Evolutionary conservation across 202 grass and related monocot genomes (phyloP), one percentile per base, ranked within the genome.

Genomic region (Zoysia matrella): DNA sequence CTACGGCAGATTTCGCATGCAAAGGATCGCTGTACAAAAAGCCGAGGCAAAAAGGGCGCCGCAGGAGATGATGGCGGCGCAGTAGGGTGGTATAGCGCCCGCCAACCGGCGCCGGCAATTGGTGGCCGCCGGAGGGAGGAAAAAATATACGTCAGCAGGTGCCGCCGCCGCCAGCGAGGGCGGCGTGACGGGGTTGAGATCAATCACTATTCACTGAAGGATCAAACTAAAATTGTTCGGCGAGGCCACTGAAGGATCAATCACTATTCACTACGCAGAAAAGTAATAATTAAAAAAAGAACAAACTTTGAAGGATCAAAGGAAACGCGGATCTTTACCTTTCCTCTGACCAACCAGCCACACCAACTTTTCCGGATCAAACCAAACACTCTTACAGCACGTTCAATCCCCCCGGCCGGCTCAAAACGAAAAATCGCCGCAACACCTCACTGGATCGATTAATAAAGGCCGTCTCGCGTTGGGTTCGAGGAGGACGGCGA

Each of bases 281-380:
- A 51, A 69, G 16, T 68, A 61, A 75, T 15, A 36, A 7, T 68
- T 80, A 51, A 36, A 12, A 13, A 36, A 15, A 69, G 5, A 39
- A 52, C 0, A 39, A 41, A 30, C 10, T 50, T 71, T 65, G 13
- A 50, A 60, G 52, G 82, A 82, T 89, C 67, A 41, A 77, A 22
- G 60, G 65, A 81, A 77, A 36, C 30, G 30, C 18, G 30, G 78
- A 82, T 86, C 83, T 73, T 64, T 64, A 85, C 88, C 79, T 86
- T 82, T 15, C 52, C 54, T 69, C 60, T 68, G 78, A 16, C 42
- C 71, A 84, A 84, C 16, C 70, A 69, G 67, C 40, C 72, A 65
- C 74, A 41, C 55, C 44, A 11, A 22, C 1, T 48, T 71, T 14
- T 8, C 46, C 11, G 47, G 60, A 75, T 75, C 47, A 60, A 70